phyloP scores from a whole-genome alignment of 371 early-diverging fungal genomes.

The Gilbertella persicaria region DNA sequence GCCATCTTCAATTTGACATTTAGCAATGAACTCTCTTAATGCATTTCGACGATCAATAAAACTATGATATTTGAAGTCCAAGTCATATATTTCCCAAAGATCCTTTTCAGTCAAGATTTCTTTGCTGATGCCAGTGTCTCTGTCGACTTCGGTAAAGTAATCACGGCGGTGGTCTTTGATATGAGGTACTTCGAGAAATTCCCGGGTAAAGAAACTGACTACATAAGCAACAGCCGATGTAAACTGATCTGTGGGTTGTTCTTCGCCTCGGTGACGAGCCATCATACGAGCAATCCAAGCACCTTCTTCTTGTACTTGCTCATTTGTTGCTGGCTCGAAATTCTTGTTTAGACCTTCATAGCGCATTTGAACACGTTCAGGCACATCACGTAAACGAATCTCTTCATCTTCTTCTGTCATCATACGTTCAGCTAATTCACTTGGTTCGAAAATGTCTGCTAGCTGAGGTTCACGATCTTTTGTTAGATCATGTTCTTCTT shows the following conservation, averaged over 20 bases:
- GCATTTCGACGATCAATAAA: conserved; percentile 60
- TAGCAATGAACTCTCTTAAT: conserved; percentile 45
- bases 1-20: conserved; percentile 49
- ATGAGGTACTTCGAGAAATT: conserved; percentile 90
- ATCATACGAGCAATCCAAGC: conserved; percentile 58
- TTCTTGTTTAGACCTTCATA: conserved; percentile 49
- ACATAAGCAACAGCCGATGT: conserved; percentile 46
- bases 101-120: conserved; percentile 70
- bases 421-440: conserved; percentile 85
- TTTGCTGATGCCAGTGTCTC: conserved; percentile 35
- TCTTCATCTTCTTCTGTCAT: conserved; percentile 91
- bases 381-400: conserved; percentile 86
- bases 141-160: conserved; percentile 62
- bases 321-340: conserved; percentile 38
- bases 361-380: conserved; percentile 89
- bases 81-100: conserved; percentile 89
- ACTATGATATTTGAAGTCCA: conserved; percentile 77
- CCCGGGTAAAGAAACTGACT: conserved; percentile 71
- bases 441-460: conserved; percentile 89
- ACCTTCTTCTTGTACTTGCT: conserved; percentile 64
- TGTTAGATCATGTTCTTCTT: conserved; percentile 29
- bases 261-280: conserved; percentile 24
- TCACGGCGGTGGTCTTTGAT: conserved; percentile 88
- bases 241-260: conserved; percentile 33
- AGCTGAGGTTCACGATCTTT: conserved; percentile 58